These are phyloP conservation scores for Blastobotrys chiropterorum DNA, from an alignment of 805 yeast species.

Conservation along the genomic window DNA sequence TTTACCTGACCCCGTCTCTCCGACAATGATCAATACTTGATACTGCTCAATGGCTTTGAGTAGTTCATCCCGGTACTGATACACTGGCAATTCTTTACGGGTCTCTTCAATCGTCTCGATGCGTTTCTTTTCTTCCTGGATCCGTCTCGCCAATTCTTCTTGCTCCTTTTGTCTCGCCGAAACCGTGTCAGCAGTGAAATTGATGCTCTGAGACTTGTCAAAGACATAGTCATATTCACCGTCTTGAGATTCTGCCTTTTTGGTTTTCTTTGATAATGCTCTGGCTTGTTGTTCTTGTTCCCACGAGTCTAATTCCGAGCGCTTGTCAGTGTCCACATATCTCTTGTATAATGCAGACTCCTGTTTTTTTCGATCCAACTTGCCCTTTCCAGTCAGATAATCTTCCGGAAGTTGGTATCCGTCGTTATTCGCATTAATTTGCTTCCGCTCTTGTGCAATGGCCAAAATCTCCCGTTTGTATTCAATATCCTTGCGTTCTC, in stretches of 20 bases:
- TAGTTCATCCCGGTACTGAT: conserved; percentile 86
- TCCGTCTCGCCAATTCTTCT: conserved; percentile 24
- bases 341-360: conserved; percentile 42
- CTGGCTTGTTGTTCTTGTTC: conserved; percentile 45
- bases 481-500: conserved; percentile 47
- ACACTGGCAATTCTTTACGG: conserved; percentile 88
- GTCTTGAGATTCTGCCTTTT: conserved; percentile 39
- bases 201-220: conserved; percentile 57
- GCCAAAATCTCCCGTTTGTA: conserved; percentile 46
- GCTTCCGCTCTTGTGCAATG: conserved; percentile 37
- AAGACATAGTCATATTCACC: conserved; percentile 68
- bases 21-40: conserved; percentile 96
- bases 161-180: conserved; percentile 30
- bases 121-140: conserved; percentile 33
- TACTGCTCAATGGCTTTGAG: conserved; percentile 73
- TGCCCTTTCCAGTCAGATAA: conserved; percentile 45
- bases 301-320: conserved; percentile 39
- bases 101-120: conserved; percentile 36
- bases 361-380: conserved; percentile 50
- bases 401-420: conserved; percentile 54
- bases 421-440: conserved; percentile 28
- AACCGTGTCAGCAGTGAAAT: conserved; percentile 44
- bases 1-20: conserved; percentile 98
- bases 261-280: conserved; percentile 35
- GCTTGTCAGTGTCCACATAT: conserved; percentile 21